Base-by-base conservation (phyloP, 768 basidiomycete genomes). In the Suillus americanus region DNA sequence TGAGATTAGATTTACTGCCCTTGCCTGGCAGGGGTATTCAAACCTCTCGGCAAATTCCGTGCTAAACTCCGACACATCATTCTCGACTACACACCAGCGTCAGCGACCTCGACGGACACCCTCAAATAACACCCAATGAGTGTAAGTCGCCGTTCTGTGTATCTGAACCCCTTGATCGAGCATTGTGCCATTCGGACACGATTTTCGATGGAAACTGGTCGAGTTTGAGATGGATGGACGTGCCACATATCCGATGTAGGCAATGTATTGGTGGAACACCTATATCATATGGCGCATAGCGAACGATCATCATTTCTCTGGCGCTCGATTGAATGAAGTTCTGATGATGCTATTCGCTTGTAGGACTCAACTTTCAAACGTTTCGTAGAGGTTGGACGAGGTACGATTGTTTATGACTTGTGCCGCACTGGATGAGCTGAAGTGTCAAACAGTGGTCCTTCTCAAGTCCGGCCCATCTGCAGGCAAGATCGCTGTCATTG, bases 301-400 rank as follows among this genome's bases (percentile, higher is more conserved):
- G 13, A 56, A 25, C 16, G 37, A 57, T 57, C 16, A 9, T 57
- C 18, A 16, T 18, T 9, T 57, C 23, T 38, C n/a, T n/a, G n/a
- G 16, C 8, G 37, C 23, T 25, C 14, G 8, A 25, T n/a, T 25
- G 37, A 57, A 18, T 28, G 0, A 10, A 25, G 40, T 18, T 16
- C 56, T 57, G 10, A 57, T 18, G 23, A 8, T 25, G 12, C 8
- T 23, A 25, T 40, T 40, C 16, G 4, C 20, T 54, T 25, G 14
- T 25, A 91, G 87, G 84, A 89, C 70, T 95, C 93, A 73, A 94
- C 89, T 78, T 99, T 98, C 86, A 89, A 90, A 81, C 93, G 94
- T 67, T 98, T 97, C 81, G 96, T 98, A 75, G 92, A 99, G 88
- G 95, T 98, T 77, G 97, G 97, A 76, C 93, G 97, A 75, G 92